Evolutionary conservation across 495 filamentous ascomycete genomes (phyloP).

Genomic region (Talaromyces adpressus): DNA sequence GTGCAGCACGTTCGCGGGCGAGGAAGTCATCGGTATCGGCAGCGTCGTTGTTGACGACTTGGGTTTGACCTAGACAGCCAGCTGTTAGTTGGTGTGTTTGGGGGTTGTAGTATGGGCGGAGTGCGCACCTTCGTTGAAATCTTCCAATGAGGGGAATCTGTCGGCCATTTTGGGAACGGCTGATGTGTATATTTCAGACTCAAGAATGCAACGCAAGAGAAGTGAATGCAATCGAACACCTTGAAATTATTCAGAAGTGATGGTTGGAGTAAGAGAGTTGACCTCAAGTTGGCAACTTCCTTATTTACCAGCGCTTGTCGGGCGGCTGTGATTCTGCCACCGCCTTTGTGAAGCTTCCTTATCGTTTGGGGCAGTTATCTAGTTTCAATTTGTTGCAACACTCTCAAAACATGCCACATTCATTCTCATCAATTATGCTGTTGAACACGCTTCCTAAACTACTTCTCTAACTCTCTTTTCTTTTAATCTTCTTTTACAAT

Average conservation of each 20-base stretch:
- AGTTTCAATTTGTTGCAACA: background rate
- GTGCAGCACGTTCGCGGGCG: conserved; percentile 74
- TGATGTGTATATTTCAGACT: background rate
- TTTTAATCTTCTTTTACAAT: background rate
- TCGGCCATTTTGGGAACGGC: conserved; percentile 68
- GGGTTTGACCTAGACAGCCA: conserved; percentile 47
- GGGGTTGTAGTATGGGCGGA: conserved; percentile 7
- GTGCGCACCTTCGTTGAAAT: conserved; percentile 82
- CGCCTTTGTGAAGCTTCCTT: conserved; percentile 10
- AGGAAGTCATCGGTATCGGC: conserved; percentile 71
- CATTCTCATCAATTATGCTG: background rate
- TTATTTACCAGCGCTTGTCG: background rate
- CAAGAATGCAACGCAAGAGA: background rate
- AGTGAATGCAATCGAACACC: conserved; percentile 1
- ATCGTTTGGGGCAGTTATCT: background rate
- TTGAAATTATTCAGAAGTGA: conserved; percentile 3
- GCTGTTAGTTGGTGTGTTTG: conserved; percentile 17
- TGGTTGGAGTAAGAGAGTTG: background rate
- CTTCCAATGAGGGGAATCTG: conserved; percentile 92
- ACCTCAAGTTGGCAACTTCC: background rate
- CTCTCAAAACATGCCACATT: background rate
- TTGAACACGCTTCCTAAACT: background rate
- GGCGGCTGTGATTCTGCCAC: conserved; percentile 7
- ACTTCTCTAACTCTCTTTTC: background rate
- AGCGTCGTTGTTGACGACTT: conserved; percentile 38